These are phyloP conservation scores for Dactylonectria macrodidyma DNA, from an alignment of 2,329 filamentous ascomycete species.

Conservation along the genomic window DNA sequence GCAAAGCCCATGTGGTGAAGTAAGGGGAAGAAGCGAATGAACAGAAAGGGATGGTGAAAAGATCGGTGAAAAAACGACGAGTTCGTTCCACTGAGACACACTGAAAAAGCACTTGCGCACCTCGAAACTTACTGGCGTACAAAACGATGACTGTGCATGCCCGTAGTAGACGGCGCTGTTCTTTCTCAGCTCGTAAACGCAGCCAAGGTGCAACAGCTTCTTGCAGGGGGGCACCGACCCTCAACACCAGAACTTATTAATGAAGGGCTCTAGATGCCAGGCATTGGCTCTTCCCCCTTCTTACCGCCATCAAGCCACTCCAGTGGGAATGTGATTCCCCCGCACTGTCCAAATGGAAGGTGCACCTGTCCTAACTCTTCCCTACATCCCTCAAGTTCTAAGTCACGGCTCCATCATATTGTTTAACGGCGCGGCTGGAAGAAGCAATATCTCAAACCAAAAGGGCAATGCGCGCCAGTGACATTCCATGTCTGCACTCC, in stretches of 20 bases:
- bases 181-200: not conserved
- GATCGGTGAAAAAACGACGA: not conserved
- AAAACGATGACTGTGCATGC: not conserved
- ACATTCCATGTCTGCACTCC: constrained; percentile 30
- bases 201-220: not conserved
- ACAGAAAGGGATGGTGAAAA: not conserved
- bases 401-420: constrained; percentile 36
- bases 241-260: not conserved
- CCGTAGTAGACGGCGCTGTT: not conserved
- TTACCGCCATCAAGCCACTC: not conserved
- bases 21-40: not conserved
- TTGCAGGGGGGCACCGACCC: not conserved
- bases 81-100: not conserved
- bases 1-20: not conserved
- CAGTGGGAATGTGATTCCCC: not conserved
- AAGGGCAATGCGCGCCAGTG: constrained; percentile 28
- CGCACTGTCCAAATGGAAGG: constrained; percentile 23
- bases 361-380: not conserved
- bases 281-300: not conserved
- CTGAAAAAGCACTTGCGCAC: not conserved
- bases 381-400: constrained; percentile 32
- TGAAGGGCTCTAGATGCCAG: no score
- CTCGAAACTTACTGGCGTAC: not conserved
- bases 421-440: constrained; percentile 32
- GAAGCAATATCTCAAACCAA: constrained; percentile 43